These are phyloP conservation scores for Boletus subcaerulescens DNA, from an alignment of 768 basidiomycete genomes.

Conservation along the genomic window DNA sequence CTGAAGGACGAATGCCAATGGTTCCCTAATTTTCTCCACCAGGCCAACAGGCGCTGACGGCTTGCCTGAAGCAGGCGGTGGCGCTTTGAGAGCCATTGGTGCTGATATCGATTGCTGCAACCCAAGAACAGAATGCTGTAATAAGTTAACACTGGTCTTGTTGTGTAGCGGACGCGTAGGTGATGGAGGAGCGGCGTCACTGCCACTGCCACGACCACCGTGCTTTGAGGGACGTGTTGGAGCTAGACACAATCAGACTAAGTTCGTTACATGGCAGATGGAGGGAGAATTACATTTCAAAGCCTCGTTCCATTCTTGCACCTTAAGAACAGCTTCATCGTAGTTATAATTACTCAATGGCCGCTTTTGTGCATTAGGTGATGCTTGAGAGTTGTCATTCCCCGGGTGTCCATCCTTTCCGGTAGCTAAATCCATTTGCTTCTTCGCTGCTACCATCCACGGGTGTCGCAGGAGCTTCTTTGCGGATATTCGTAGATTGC, in stretches of 20 bases:
- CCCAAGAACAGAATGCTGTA: conserved; percentile 33
- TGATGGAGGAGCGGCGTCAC: conserved; percentile 43
- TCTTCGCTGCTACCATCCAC: conserved; percentile 90
- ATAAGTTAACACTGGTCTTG: conserved; percentile 25
- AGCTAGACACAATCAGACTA: conserved; percentile 39
- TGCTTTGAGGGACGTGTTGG: conserved; percentile 75
- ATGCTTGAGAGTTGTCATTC: conserved; percentile 36
- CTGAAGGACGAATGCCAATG: conserved; percentile 62
- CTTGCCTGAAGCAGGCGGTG: conserved; percentile 18
- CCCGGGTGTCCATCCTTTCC: conserved; percentile 29
- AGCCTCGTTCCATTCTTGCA: conserved; percentile 99
- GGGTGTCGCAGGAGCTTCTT: conserved; percentile 90
- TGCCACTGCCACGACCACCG: conserved; percentile 37
- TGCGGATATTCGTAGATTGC: conserved; percentile 90
- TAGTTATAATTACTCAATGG: conserved; percentile 81
- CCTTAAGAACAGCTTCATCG: conserved; percentile 90
- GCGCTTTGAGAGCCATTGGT: conserved; percentile 26
- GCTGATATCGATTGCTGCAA: conserved; percentile 35
- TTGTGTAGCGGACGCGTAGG: conserved; percentile 36
- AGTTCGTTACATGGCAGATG: conserved; percentile 13
- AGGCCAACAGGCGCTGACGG: conserved; percentile 28
- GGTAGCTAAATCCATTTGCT: conserved; percentile 52
- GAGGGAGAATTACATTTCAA: conserved; percentile 62
- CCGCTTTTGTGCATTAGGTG: conserved; percentile 36
- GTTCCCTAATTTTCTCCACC: conserved; percentile 44